Base-by-base conservation (phyloP, 345 rosid genomes). In the Geranium rotundifolium region DNA sequence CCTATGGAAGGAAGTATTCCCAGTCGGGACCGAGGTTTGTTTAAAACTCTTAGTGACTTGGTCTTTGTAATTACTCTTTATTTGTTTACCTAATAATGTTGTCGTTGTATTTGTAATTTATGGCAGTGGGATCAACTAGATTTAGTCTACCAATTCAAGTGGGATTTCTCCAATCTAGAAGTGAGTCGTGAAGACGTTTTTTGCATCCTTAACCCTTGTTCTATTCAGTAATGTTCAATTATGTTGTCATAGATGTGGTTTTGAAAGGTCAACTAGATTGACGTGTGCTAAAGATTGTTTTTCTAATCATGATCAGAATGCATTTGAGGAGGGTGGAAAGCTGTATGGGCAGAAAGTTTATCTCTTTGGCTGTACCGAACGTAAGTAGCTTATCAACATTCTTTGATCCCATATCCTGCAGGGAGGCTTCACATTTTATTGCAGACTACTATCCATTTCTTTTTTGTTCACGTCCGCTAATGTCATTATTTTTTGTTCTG, bases 61-160 rank as follows among this genome's bases (percentile, higher is more conserved):
- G 1, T 60, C 15, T 7, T 46, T 14, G 16, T 46, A 4, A 3
- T 46, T 56, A 63, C 52, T 49, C 20, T 69, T 9, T 57, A 6
- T 62, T 23, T 57, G 18, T 37, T 60, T 17, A 29, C 4, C 56
- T 20, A 13, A 54, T 46, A 39, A 49, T 71, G 55, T 73, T 71
- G 65, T 62, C 59, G 19, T 3, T 14, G 50, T 63, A 2, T 5
- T 54, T 20, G 66, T 61, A 2, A 23, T 19, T 61, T 56, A 10
- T 76, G 65, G 34, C 86, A 95, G 99, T 95, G 99, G 99, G 92
- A 95, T 67, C 91, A 85, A 62, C 66, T 95, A 78, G 97, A 95
- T 65, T 18, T 70, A 0, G 73, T 95, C 29, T 86, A 90, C 70
- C 73, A 82, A 64, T 81, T 63, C 76, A 95, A 81, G 59, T 88